These are phyloP conservation scores for Eurotiales sp. DNA, from an alignment of 2,329 filamentous ascomycete genomes.

Conservation along the genomic window DNA sequence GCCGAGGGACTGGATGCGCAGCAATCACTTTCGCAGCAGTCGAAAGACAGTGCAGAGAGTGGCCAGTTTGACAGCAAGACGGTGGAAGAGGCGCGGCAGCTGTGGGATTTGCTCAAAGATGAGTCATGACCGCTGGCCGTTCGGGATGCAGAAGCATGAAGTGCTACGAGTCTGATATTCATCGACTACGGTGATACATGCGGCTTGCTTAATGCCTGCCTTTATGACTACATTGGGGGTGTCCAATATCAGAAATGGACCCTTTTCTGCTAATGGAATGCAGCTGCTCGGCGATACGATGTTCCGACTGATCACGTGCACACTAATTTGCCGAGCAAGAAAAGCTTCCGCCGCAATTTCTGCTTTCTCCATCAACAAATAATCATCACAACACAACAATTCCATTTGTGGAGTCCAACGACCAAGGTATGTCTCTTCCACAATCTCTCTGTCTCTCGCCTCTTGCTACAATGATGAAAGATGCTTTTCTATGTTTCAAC, in stretches of 20 bases:
- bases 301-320: constrained; percentile 21
- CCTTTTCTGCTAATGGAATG: not conserved
- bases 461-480: constrained; percentile 29
- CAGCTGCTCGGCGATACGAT: not conserved
- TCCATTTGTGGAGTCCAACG: too few species aligned
- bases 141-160: too few species aligned
- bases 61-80: constrained; percentile 18
- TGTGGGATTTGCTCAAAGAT: constrained; percentile 41
- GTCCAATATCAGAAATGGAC: too few species aligned
- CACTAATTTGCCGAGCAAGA: constrained; percentile 20
- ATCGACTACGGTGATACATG: too few species aligned
- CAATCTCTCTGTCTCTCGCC: not conserved
- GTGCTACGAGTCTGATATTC: too few species aligned
- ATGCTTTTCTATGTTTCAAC: constrained; percentile 39
- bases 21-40: constrained; percentile 10
- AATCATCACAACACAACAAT: not conserved
- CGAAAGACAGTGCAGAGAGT: constrained; percentile 10
- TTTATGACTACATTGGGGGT: too few species aligned
- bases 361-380: not conserved
- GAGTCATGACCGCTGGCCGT: too few species aligned
- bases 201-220: too few species aligned
- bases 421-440: not conserved
- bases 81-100: constrained; percentile 27
- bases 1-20: constrained; percentile 26
- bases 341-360: constrained; percentile 17